phyloP scores from a whole-genome alignment of 2,329 filamentous ascomycete species.

The Pseudogymnoascus verrucosus region DNA sequence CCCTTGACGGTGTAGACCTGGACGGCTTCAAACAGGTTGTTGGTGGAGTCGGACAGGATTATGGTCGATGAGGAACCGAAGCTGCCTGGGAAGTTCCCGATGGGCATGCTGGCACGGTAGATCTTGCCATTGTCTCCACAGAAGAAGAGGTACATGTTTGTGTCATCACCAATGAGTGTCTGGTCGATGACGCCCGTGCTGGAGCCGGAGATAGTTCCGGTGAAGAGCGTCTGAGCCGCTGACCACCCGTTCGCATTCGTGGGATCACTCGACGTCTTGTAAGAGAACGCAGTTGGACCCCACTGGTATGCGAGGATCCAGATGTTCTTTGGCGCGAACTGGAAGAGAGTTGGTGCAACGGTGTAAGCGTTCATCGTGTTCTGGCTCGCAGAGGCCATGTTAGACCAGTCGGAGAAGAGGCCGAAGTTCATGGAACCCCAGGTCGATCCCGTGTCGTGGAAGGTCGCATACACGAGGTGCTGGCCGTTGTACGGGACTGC shows the following conservation, averaged over 20 bases:
- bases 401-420: conserved; percentile 44
- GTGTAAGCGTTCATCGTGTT: conserved; percentile 38
- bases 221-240: conserved; percentile 44
- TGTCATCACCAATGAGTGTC: conserved; percentile 52
- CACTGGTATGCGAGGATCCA: conserved; percentile 60
- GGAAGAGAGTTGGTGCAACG: conserved; percentile 56
- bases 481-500: conserved; percentile 45
- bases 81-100: conserved; percentile 51
- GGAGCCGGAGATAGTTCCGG: conserved; percentile 43
- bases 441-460: conserved; percentile 33
- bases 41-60: conserved; percentile 43
- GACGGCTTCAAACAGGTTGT: conserved; percentile 58
- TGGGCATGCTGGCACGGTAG: conserved; percentile 56
- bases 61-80: conserved; percentile 46
- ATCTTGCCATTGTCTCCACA: conserved; percentile 59
- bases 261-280: conserved; percentile 51
- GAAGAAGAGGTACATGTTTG: conserved; percentile 61
- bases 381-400: conserved; percentile 44
- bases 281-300: conserved; percentile 51
- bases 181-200: conserved; percentile 53
- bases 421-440: conserved; percentile 54
- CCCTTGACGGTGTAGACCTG: conserved; percentile 55
- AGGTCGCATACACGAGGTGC: conserved; percentile 53
- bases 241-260: conserved; percentile 51
- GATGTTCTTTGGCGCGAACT: conserved; percentile 50